Percentiles rank a stretch among this genome's conserved stretches.
Conservation (phyloP, 2,329 filamentous ascomycete genomes). For the Apiospora koreana region DNA sequence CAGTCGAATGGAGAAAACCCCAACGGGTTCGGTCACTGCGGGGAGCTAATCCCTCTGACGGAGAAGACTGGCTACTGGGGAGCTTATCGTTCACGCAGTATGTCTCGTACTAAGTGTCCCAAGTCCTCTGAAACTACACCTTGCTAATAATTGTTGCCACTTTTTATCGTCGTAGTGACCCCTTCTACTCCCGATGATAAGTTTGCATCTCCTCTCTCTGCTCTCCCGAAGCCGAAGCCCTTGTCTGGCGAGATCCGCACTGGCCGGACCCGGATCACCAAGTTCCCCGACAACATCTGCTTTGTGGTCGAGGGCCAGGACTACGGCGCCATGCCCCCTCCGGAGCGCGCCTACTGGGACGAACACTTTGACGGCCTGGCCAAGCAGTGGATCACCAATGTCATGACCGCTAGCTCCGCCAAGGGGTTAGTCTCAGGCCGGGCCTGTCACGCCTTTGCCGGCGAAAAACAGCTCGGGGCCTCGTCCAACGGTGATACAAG, state of each 20-base stretch:
- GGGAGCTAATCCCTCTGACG: neutral
- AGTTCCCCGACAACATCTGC: conserved; percentile 4
- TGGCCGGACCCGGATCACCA: neutral
- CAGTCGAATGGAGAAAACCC: neutral
- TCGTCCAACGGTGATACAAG: neutral
- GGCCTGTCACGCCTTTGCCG: neutral
- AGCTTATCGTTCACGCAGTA: neutral
- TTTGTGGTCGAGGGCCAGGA: conserved; percentile 7
- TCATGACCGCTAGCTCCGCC: neutral
- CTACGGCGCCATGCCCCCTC: neutral
- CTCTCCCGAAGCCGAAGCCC: neutral
- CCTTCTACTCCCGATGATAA: neutral
- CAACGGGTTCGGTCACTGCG: conserved; percentile 1
- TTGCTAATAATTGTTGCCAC: neutral
- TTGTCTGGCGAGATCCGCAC: neutral
- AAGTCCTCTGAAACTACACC: neutral
- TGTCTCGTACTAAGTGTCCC: neutral
- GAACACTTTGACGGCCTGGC: neutral
- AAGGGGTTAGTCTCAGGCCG: neutral
- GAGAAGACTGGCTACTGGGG: conserved; percentile 3
- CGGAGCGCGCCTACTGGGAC: neutral
- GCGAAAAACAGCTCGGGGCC: neutral
- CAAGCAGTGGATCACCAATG: conserved; percentile 11
- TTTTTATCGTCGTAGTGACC: neutral
- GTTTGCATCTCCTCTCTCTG: neutral